Percentiles rank a stretch among this genome's conserved stretches.
These are phyloP conservation scores for Aspergillus affinis DNA, from an alignment of 495 filamentous ascomycete species.

Conservation along the genomic window DNA sequence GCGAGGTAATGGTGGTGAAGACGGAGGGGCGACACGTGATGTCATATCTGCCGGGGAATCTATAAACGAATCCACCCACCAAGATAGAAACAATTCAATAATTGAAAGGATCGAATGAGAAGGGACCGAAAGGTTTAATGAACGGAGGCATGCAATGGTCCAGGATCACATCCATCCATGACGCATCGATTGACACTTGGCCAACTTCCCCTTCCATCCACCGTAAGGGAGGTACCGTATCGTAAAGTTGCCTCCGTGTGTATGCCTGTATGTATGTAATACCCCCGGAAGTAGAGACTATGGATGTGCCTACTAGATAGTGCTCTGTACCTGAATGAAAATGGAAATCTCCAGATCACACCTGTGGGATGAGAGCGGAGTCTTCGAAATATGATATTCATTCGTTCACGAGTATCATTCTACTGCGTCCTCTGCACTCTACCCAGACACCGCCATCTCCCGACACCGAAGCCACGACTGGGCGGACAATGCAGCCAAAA, in stretches of 20 bases:
- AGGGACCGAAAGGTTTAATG: no score
- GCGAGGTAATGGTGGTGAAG: no score
- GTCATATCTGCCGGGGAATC: not conserved
- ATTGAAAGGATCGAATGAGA: no score
- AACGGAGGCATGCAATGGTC: not conserved
- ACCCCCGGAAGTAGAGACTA: not conserved
- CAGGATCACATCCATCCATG: not conserved
- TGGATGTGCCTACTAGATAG: constrained; percentile 2
- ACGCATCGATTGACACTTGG: constrained; percentile 12
- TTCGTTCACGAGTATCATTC: no score
- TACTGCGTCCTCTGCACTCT: no score
- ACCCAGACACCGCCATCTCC: no score
- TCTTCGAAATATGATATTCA: no score
- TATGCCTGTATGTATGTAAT: not conserved
- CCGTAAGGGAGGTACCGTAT: constrained; percentile 3
- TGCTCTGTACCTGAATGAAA: constrained; percentile 17
- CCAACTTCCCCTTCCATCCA: constrained; percentile 17
- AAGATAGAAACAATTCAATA: not conserved
- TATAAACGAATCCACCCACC: not conserved
- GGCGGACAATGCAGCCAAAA: no score
- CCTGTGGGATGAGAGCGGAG: not conserved
- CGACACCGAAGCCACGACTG: no score
- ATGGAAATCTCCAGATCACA: constrained; percentile 1
- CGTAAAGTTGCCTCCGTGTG: not conserved
- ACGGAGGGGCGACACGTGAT: not conserved